Percentiles rank a stretch among this genome's conserved stretches.
These are phyloP conservation scores for Camelina sativa DNA, from an alignment of 345 rosid genomes.

Conservation along the genomic window DNA sequence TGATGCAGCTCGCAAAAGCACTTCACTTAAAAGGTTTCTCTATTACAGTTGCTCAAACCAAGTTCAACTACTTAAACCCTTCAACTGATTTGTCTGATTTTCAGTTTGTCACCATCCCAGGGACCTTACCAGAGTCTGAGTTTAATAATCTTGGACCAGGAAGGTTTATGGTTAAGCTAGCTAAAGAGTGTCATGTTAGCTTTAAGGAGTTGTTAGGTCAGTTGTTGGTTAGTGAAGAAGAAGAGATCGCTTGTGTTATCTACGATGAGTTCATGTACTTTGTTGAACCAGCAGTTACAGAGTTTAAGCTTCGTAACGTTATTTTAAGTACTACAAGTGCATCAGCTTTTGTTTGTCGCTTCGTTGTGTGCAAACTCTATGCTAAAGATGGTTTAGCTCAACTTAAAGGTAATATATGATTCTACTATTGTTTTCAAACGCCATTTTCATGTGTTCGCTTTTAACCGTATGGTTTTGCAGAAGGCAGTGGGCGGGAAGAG, in stretches of 20 bases:
- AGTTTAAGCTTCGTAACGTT: slow-evolving; percentile 12
- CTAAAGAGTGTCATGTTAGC: not conserved
- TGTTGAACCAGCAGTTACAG: slow-evolving; percentile 15
- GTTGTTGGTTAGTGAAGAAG: slow-evolving; percentile 4
- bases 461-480: not conserved
- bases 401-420: not conserved
- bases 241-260: slow-evolving; percentile 46
- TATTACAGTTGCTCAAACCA: slow-evolving; percentile 18
- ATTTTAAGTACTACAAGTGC: slow-evolving; percentile 28
- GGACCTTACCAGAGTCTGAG: slow-evolving; percentile 6
- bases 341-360: slow-evolving; percentile 13
- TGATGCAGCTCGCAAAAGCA: slow-evolving; percentile 57
- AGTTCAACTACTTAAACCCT: slow-evolving; percentile 23
- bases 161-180: not conserved
- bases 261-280: slow-evolving; percentile 41
- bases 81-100: slow-evolving; percentile 1
- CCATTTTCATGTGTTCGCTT: not conserved
- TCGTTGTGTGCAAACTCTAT: slow-evolving; percentile 2
- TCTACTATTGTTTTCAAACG: not conserved
- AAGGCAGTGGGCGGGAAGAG: not conserved
- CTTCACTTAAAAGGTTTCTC: slow-evolving; percentile 46
- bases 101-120: slow-evolving; percentile 9
- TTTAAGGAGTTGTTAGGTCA: slow-evolving; percentile 14
- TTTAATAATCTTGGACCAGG: slow-evolving; percentile 12
- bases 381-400: slow-evolving; percentile 29